Evolutionary conservation across 768 basidiomycete species (phyloP).

Genomic region (Phaffia tasmanica): DNA sequence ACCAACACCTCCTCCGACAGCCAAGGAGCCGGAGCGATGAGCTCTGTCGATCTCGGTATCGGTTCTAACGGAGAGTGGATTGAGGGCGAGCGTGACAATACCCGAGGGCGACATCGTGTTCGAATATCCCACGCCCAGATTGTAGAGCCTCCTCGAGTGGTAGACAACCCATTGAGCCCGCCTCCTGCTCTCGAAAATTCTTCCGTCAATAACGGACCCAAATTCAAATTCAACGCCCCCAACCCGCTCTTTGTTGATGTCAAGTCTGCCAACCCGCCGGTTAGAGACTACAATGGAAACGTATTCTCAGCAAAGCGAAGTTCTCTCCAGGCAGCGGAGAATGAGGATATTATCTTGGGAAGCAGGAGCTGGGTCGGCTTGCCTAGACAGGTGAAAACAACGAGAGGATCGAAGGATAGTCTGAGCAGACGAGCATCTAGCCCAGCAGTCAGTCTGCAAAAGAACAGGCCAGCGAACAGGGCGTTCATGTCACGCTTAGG

Average conservation of each 20-base stretch:
- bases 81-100: background rate
- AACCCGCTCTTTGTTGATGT: slow-evolving; percentile 2
- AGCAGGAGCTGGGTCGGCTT: no score
- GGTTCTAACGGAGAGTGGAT: slow-evolving; percentile 1
- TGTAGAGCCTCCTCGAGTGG: slow-evolving; percentile 7
- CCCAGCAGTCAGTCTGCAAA: no score
- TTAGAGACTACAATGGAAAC: no score
- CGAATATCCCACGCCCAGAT: background rate
- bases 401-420: no score
- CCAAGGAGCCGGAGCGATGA: background rate
- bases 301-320: no score
- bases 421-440: no score
- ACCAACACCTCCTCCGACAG: background rate
- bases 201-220: slow-evolving; percentile 3
- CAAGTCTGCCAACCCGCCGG: background rate
- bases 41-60: slow-evolving; percentile 6
- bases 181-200: background rate
- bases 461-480: no score
- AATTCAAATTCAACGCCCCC: background rate
- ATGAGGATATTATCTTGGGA: no score
- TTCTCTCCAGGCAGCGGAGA: no score
- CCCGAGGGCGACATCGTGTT: background rate
- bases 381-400: no score
- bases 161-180: background rate
- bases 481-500: no score